Percentiles rank a stretch among this genome's conserved stretches.
Conservation (phyloP, 2,329 filamentous ascomycete species). For the Colletotrichum sp. region DNA sequence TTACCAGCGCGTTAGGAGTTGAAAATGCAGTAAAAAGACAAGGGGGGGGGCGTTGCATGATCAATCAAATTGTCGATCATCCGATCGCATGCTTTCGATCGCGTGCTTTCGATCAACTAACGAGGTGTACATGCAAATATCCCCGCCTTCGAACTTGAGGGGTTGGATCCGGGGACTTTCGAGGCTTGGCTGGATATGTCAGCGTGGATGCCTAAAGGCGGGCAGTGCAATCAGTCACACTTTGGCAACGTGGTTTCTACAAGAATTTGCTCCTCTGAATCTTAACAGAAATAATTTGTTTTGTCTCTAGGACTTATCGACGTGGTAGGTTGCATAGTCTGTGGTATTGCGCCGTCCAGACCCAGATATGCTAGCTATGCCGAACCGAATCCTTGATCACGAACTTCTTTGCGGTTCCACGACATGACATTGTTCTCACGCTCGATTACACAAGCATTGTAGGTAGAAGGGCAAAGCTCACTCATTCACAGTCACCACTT, state of each 20-base stretch:
- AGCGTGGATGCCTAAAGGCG: neutral
- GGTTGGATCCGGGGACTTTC: neutral
- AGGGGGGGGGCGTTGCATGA: too few relatives aligned
- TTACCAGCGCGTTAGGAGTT: too few relatives aligned
- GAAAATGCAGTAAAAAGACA: too few relatives aligned
- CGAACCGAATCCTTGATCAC: neutral
- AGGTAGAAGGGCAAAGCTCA: neutral
- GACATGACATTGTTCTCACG: neutral
- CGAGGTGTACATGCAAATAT: too few relatives aligned
- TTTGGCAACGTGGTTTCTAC: neutral
- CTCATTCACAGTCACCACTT: neutral
- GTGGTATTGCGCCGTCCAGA: neutral
- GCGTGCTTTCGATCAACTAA: too few relatives aligned
- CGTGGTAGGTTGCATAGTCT: neutral
- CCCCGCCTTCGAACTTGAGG: neutral
- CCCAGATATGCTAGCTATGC: neutral
- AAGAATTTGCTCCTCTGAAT: rapidly evolving
- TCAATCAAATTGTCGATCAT: too few relatives aligned
- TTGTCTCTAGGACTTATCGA: neutral
- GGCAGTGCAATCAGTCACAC: neutral
- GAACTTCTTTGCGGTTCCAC: neutral
- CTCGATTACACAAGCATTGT: neutral
- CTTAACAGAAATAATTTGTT: rapidly evolving
- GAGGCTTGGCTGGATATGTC: neutral
- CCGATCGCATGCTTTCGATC: too few relatives aligned